Conservation (phyloP, 345 rosid species). For the Cardamine occulta region DNA sequence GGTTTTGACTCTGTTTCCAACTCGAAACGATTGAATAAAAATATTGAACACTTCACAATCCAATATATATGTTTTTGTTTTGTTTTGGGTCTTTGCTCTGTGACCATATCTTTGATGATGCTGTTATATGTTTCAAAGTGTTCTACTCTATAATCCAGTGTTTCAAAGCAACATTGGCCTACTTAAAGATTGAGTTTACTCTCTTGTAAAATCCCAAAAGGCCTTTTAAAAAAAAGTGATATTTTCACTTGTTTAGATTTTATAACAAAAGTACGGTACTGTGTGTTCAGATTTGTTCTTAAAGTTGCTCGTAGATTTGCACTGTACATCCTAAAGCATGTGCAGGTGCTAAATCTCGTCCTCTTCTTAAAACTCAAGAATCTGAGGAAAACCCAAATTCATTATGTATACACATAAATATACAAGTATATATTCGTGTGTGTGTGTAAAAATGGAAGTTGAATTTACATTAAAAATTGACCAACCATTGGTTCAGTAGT, state of each 20-base stretch:
- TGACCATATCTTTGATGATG: constrained; percentile 26
- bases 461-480: constrained; percentile 10
- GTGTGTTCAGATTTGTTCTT: constrained; percentile 13
- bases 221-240: not conserved
- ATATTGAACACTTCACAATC: not conserved
- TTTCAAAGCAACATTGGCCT: not conserved
- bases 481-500: constrained; percentile 34
- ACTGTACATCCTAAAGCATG: constrained; percentile 16
- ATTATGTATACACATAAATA: not conserved
- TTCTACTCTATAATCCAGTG: not conserved
- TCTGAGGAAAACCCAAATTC: constrained; percentile 10
- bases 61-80: not conserved
- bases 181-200: constrained; percentile 12
- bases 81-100: constrained; percentile 18
- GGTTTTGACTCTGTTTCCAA: constrained; percentile 90
- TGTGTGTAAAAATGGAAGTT: not conserved
- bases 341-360: not conserved
- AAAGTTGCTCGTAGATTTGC: constrained; percentile 16
- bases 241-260: constrained; percentile 26
- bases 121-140: not conserved
- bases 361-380: constrained; percentile 7
- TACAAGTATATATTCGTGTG: not conserved
- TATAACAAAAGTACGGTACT: constrained; percentile 22
- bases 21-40: constrained; percentile 63
- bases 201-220: constrained; percentile 23